phyloP scores from a whole-genome alignment of 2,329 filamentous ascomycete genomes.

The Catunica adiposa region DNA sequence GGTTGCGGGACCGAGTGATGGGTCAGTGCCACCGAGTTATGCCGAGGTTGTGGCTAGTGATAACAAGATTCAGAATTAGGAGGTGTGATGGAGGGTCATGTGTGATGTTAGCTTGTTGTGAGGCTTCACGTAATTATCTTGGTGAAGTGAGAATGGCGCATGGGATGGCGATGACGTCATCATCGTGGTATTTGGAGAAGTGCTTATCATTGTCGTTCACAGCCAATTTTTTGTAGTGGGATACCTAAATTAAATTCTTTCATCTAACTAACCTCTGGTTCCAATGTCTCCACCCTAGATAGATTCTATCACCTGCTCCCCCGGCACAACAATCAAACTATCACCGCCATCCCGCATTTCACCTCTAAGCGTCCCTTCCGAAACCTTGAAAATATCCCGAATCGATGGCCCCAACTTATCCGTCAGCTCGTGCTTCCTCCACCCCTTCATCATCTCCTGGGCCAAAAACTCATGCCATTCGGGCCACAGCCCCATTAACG shows the following conservation, averaged over 20 bases:
- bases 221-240: too few relatives aligned
- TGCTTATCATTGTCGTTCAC: too few relatives aligned
- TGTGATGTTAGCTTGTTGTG: neutral
- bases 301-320: neutral
- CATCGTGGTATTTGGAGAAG: too few relatives aligned
- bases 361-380: neutral
- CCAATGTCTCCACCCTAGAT: neutral
- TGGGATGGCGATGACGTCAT: too few relatives aligned
- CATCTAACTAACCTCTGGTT: neutral
- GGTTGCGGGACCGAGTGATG: slow-evolving; percentile 25
- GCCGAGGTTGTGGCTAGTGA: slow-evolving; percentile 80
- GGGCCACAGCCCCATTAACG: slow-evolving; percentile 36
- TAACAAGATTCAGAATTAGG: slow-evolving; percentile 59
- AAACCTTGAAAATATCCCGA: neutral
- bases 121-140: too few relatives aligned
- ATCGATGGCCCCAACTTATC: neutral
- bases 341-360: neutral
- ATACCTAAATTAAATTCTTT: too few relatives aligned
- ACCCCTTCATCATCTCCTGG: slow-evolving; percentile 46
- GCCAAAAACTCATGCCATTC: slow-evolving; percentile 48
- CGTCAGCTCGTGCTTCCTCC: neutral
- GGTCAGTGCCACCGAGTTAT: slow-evolving; percentile 62
- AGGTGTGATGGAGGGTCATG: neutral
- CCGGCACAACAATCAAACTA: neutral
- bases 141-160: too few relatives aligned